Evolutionary conservation across 129 eudicot genomes (phyloP).

Genomic region (Smallanthus sonchifolius): DNA sequence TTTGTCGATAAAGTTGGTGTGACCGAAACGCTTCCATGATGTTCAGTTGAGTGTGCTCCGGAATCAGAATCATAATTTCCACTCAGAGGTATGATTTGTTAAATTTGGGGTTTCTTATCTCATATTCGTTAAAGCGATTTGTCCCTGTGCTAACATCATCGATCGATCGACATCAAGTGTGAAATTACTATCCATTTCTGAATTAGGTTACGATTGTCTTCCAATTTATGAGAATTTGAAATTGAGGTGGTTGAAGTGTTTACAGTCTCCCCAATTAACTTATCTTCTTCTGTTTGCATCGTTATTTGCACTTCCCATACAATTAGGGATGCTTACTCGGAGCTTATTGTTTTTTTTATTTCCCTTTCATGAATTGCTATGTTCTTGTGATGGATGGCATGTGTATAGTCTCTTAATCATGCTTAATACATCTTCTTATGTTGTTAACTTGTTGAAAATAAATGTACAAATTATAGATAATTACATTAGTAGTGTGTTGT

Average conservation of each 20-base stretch:
- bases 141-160: background rate
- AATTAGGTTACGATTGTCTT: constrained; percentile 7
- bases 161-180: background rate
- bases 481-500: background rate
- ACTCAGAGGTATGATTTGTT: constrained; percentile 4
- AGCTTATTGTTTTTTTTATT: background rate
- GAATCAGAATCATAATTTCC: constrained; percentile 1
- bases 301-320: background rate
- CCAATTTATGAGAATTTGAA: constrained; percentile 5
- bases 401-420: background rate
- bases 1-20: no score
- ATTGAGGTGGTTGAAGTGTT: constrained; percentile 2
- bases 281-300: background rate
- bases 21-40: no score
- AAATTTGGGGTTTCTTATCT: background rate
- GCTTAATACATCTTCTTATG: background rate
- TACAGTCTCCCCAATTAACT: background rate
- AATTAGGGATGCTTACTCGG: background rate
- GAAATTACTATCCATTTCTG: background rate
- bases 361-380: background rate
- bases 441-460: background rate
- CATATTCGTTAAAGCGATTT: background rate
- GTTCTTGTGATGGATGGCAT: constrained; percentile 4
- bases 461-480: background rate
- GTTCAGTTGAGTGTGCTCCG: background rate